Evolutionary conservation across 257 asterid species (phyloP).

Genomic region (Solanum chiquidenum): DNA sequence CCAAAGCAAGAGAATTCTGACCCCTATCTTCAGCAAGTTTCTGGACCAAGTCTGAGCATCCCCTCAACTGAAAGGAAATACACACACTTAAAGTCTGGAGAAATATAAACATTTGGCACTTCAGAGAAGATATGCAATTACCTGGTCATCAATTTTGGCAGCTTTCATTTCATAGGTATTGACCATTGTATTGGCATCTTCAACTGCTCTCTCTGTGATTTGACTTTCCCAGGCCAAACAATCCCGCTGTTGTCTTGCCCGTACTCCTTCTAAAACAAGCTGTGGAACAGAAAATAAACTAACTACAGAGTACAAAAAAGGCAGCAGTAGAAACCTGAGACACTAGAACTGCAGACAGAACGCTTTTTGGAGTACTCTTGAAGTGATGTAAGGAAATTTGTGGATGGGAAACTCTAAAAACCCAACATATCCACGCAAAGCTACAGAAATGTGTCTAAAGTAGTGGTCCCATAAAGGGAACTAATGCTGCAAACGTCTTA

Average conservation of each 20-base stretch:
- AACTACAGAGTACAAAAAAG: neutral
- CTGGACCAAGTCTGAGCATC: conserved; percentile 58
- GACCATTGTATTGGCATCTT: conserved; percentile 48
- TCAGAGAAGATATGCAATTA: conserved; percentile 8
- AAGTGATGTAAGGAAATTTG: neutral
- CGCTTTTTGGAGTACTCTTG: neutral
- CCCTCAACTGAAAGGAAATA: conserved; percentile 62
- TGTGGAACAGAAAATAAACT: conserved; percentile 20
- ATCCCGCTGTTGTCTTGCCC: conserved; percentile 57
- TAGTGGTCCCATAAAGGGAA: neutral
- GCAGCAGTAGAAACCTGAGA: neutral
- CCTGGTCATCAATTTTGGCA: conserved; percentile 89
- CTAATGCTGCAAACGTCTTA: neutral
- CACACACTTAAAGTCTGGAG: conserved; percentile 1
- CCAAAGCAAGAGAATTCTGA: conserved; percentile 37
- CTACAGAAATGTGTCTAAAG: neutral
- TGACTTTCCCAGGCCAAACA: conserved; percentile 56
- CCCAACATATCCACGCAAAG: neutral
- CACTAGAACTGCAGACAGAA: neutral
- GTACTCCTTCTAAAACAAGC: conserved; percentile 89
- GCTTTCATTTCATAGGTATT: conserved; percentile 52
- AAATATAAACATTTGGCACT: neutral
- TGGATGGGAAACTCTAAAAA: neutral
- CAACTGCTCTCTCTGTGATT: conserved; percentile 47
- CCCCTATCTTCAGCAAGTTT: conserved; percentile 66